Base-by-base conservation (phyloP, 305 asterid genomes). In the Euphrasia arctica region DNA sequence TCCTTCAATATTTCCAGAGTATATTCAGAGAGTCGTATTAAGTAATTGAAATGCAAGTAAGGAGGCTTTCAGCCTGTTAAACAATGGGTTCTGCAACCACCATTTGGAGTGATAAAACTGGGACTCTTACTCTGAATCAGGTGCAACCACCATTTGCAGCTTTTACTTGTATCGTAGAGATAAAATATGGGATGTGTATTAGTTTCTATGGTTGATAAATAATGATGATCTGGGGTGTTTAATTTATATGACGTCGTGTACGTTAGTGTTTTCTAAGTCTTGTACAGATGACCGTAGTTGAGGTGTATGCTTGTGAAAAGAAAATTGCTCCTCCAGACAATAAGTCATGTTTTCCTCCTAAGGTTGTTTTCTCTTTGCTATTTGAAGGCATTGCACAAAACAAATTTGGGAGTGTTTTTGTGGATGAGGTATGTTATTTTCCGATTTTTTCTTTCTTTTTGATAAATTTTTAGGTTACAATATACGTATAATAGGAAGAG, bases 21-120 rank as follows among this genome's bases (percentile, higher is more conserved):
- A n/a, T 64, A 12, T 63, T 39, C 42, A 25, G 27, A 25, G 60
- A 57, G 29, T 62, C 15, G 45, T 70, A 43, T 56, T 60, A 39
- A 42, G 56, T 45, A 68, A 62, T 72, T 41, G 39, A 71, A 72
- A 57, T 75, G 70, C 78, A 93, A 97, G 98, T 93, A 54, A 82
- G 98, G 82, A 86, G 98, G 83, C 86, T 87, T 60, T 93, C 98
- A 49, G 97, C 98, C 54, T 93, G 98, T 74, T 97, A 93, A 66
- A 93, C 97, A 43, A 93, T 93, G 97, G 99, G 97, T 31, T 87
- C 94, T 63, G 96, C 99, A 31, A 93, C 97, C 47, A 93, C 99
- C 60, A 93, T 93, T 79, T 90, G 96, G 81, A 88, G 94, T 76
- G 99, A 93, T 62, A 93, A 93, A 80, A 93, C 97, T 18, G 99